Percentiles rank a stretch among this genome's conserved stretches.
phyloP scores from a whole-genome alignment of 2,329 filamentous ascomycete genomes.

The Monosporascus sp. region DNA sequence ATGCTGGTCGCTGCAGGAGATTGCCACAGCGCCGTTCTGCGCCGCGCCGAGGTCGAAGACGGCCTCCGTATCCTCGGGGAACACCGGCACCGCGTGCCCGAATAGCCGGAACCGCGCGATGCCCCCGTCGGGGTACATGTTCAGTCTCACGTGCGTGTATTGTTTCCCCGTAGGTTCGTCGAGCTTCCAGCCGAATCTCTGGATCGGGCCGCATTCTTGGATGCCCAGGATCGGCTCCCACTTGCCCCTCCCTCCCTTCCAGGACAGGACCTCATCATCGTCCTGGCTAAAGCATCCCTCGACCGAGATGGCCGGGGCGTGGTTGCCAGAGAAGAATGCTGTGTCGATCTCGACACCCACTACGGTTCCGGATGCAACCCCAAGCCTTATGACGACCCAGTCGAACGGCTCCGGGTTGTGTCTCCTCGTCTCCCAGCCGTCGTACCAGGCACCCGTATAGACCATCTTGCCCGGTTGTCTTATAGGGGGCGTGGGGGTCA shows the following conservation, averaged over 20 bases:
- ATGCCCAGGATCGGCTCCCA: slow-evolving; percentile 70
- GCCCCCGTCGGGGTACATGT: slow-evolving; percentile 83
- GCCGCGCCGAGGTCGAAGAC: slow-evolving; percentile 74
- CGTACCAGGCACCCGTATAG: slow-evolving; percentile 65
- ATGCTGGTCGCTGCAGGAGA: slow-evolving; percentile 77
- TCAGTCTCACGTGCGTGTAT: slow-evolving; percentile 74
- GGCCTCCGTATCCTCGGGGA: slow-evolving; percentile 60
- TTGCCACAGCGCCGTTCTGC: slow-evolving; percentile 71
- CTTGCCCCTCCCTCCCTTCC: slow-evolving; percentile 52
- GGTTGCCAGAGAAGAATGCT: slow-evolving; percentile 76
- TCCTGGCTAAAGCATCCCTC: slow-evolving; percentile 66
- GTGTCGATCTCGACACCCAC: slow-evolving; percentile 76
- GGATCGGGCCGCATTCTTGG: slow-evolving; percentile 69
- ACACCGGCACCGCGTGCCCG: slow-evolving; percentile 70
- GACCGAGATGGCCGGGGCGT: slow-evolving; percentile 73
- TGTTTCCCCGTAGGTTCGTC: slow-evolving; percentile 54
- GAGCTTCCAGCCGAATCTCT: slow-evolving; percentile 70
- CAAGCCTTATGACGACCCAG: slow-evolving; percentile 62
- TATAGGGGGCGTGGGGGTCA: slow-evolving; percentile 60
- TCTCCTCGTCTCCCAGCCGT: slow-evolving; percentile 65
- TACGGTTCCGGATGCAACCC: slow-evolving; percentile 66
- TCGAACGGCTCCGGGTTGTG: slow-evolving; percentile 62
- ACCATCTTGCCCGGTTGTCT: slow-evolving; percentile 64
- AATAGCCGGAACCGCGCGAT: slow-evolving; percentile 77
- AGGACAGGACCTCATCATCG: slow-evolving; percentile 60